A percentile compares a stretch with the other conserved stretches of the same genome.
Evolutionary conservation across 139 green algal species (phyloP).

Genomic region (Chlamydomonas urium): DNA sequence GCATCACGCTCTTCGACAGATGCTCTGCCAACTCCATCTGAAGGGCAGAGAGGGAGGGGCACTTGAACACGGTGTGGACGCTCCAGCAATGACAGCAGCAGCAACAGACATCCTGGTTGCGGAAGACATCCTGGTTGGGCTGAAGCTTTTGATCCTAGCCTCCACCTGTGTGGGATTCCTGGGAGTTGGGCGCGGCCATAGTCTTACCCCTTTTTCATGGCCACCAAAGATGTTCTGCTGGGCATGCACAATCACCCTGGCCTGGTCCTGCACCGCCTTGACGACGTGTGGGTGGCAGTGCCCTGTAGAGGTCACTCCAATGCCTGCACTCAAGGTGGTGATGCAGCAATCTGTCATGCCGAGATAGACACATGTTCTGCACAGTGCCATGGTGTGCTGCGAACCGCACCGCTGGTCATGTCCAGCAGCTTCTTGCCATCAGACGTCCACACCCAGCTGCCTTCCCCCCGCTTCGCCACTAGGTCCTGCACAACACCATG

Average conservation of each 20-base stretch:
- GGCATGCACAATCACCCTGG: constrained; percentile 61
- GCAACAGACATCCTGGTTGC: too few relatives aligned
- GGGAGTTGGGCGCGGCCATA: too few relatives aligned
- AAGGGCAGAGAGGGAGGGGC: too few relatives aligned
- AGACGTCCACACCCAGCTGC: constrained; percentile 62
- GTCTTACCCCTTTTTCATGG: constrained; percentile 17
- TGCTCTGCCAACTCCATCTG: not conserved
- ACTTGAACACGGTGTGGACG: too few relatives aligned
- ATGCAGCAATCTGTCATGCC: too few relatives aligned
- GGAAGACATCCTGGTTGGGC: too few relatives aligned
- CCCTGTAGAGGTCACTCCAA: constrained; percentile 71
- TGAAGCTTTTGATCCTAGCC: too few relatives aligned
- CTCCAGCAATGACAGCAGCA: too few relatives aligned
- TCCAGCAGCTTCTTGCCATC: constrained; percentile 68
- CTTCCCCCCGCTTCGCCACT: constrained; percentile 49
- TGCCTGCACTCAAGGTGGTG: constrained; percentile 58
- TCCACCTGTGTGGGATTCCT: too few relatives aligned
- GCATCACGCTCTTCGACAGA: constrained; percentile 37
- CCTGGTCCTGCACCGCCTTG: constrained; percentile 71
- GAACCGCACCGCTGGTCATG: constrained; percentile 53
- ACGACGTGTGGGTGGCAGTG: constrained; percentile 80
- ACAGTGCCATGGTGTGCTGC: not conserved
- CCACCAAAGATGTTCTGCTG: constrained; percentile 78
- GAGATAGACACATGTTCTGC: not conserved
- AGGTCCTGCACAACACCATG: constrained; percentile 69